Percentiles rank a stretch among this genome's conserved stretches.
These are phyloP conservation scores for Prinsepia uniflora DNA, from an alignment of 306 rosid genomes.

Conservation along the genomic window DNA sequence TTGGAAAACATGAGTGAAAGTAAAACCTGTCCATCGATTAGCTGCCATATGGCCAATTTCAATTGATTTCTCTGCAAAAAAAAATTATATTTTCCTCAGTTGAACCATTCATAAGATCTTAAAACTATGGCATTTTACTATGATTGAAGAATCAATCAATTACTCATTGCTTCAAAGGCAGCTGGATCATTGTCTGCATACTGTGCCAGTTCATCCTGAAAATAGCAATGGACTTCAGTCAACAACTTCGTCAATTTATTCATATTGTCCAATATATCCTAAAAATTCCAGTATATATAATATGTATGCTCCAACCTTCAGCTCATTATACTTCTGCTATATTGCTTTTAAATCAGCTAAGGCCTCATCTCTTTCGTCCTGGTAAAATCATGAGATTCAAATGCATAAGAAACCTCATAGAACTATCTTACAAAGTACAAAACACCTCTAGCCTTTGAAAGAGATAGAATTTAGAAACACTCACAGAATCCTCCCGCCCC, in stretches of 20 bases:
- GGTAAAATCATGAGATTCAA: slow-evolving; percentile 16
- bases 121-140: slow-evolving; percentile 7
- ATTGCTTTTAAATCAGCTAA: slow-evolving; percentile 63
- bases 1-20: slow-evolving; percentile 14
- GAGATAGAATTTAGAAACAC: slow-evolving; percentile 27
- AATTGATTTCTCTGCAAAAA: slow-evolving; percentile 66
- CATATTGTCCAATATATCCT: slow-evolving; percentile 3
- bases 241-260: slow-evolving; percentile 9
- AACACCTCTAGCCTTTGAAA: slow-evolving; percentile 15
- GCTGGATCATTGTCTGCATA: slow-evolving; percentile 96
- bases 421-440: slow-evolving; percentile 7
- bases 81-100: slow-evolving; percentile 28
- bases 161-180: slow-evolving; percentile 81
- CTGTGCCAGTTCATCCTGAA: slow-evolving; percentile 70
- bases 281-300: slow-evolving; percentile 11
- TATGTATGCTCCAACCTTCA: slow-evolving; percentile 52
- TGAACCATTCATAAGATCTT: background rate
- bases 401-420: slow-evolving; percentile 15
- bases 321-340: slow-evolving; percentile 56
- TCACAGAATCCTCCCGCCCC: slow-evolving; percentile 91
- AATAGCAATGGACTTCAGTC: slow-evolving; percentile 23
- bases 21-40: slow-evolving; percentile 94
- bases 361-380: slow-evolving; percentile 87
- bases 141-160: slow-evolving; percentile 32
- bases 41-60: slow-evolving; percentile 81